Evolutionary conservation across 1,284 basidiomycete species (phyloP).

Genomic region (Xerocomus subilludens): DNA sequence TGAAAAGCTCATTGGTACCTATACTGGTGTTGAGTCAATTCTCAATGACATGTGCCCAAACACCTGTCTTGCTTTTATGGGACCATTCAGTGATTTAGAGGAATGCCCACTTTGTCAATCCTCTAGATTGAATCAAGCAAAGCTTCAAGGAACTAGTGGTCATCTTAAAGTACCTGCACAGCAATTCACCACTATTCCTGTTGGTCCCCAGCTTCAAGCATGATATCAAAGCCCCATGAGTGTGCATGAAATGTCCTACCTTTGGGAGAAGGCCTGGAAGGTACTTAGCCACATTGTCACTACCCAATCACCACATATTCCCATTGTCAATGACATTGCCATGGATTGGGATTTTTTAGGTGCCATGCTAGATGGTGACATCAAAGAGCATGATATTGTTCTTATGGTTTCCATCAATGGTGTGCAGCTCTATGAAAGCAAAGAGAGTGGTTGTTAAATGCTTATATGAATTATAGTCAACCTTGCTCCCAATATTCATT

Average conservation of each 20-base stretch:
- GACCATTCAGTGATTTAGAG: conserved; percentile 3
- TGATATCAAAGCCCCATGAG: background rate
- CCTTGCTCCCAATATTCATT: background rate
- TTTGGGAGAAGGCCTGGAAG: background rate
- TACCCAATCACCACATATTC: background rate
- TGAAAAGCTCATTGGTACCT: conserved; percentile 8
- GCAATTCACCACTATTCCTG: conserved; percentile 21
- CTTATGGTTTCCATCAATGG: conserved; percentile 20
- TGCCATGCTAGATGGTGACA: background rate
- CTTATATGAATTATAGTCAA: conserved; percentile 25
- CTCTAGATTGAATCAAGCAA: background rate
- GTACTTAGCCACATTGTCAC: background rate
- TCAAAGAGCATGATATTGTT: background rate
- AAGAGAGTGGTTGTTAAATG: conserved; percentile 25
- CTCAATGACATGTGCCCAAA: conserved; percentile 30
- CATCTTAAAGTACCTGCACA: background rate
- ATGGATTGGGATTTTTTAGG: conserved; percentile 29
- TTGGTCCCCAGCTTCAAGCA: conserved; percentile 25
- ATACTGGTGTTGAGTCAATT: conserved; percentile 6
- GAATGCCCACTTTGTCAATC: background rate
- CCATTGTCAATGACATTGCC: background rate
- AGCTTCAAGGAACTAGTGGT: background rate
- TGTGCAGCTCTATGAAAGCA: conserved; percentile 8
- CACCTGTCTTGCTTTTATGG: conserved; percentile 18
- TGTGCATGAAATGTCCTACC: background rate